These are phyloP conservation scores for Tagetes erecta DNA, from an alignment of 129 eudicot genomes.

Conservation along the genomic window DNA sequence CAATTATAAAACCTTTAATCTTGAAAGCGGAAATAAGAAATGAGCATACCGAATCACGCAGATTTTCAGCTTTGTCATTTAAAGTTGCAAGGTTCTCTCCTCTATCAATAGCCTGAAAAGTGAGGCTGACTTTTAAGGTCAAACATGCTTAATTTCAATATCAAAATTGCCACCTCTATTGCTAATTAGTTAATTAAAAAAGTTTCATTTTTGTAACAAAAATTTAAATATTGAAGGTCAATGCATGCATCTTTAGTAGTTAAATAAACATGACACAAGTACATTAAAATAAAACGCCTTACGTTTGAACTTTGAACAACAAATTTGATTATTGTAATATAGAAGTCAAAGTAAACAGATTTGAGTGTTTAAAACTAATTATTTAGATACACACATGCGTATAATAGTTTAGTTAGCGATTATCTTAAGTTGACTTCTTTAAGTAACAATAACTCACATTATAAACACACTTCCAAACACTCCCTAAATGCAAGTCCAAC, in stretches of 20 bases:
- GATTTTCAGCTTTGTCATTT: slow-evolving; percentile 63
- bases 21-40: background rate
- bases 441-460: slow-evolving; percentile 4
- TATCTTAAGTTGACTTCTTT: background rate
- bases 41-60: slow-evolving; percentile 65
- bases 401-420: background rate
- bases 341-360: background rate
- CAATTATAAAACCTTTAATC: background rate
- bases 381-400: background rate
- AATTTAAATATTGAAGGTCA: slow-evolving; percentile 14
- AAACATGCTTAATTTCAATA: slow-evolving; percentile 18
- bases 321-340: background rate
- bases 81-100: slow-evolving; percentile 62
- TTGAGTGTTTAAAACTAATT: background rate
- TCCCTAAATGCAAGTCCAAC: slow-evolving; percentile 8
- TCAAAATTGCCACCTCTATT: background rate
- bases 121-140: slow-evolving; percentile 12
- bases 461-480: background rate
- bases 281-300: background rate
- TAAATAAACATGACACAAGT: background rate
- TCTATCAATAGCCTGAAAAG: slow-evolving; percentile 70
- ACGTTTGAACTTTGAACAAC: background rate
- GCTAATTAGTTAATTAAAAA: background rate
- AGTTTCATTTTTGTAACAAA: background rate
- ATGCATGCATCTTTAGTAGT: background rate